These are phyloP conservation scores for Pseudozyma tsukubaensis DNA, from an alignment of 1,284 basidiomycete species.

Conservation along the genomic window DNA sequence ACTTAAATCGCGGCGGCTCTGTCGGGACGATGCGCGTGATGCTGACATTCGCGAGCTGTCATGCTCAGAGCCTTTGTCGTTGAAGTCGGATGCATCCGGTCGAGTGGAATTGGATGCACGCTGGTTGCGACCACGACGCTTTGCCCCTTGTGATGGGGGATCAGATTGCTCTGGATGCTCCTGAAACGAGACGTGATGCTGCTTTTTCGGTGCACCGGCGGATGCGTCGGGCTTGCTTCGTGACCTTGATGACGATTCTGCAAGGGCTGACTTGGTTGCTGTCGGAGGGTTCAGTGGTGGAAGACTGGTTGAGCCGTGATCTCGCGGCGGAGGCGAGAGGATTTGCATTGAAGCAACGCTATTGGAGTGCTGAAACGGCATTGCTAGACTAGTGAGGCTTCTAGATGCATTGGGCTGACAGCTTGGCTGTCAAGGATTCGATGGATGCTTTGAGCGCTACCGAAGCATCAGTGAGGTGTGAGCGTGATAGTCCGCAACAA, in stretches of 20 bases:
- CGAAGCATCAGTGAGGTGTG: conserved; percentile 19
- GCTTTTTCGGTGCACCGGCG: conserved; percentile 15
- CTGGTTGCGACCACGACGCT: conserved; percentile 27
- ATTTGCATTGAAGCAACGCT: conserved; percentile 34
- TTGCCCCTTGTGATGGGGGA: conserved; percentile 10
- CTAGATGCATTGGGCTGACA: neutral
- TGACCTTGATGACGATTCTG: conserved; percentile 26
- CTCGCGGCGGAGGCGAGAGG: conserved; percentile 6
- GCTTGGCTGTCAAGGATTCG: neutral
- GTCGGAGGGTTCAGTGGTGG: conserved; percentile 8
- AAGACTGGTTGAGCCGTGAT: conserved; percentile 6
- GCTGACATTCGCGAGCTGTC: conserved; percentile 26
- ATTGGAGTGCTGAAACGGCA: conserved; percentile 33
- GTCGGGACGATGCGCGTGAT: conserved; percentile 42
- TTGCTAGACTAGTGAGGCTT: neutral
- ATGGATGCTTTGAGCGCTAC: neutral
- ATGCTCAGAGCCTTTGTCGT: conserved; percentile 28
- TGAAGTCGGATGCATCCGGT: conserved; percentile 17
- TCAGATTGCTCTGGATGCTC: conserved; percentile 27
- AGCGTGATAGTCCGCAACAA: conserved; percentile 1
- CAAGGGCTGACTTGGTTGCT: conserved; percentile 28
- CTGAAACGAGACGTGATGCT: conserved; percentile 48
- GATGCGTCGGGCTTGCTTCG: conserved; percentile 10
- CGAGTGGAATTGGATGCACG: conserved; percentile 19
- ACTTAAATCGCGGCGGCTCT: conserved; percentile 34